Evolutionary conservation across 306 rosid species (phyloP).

Genomic region (Heteromeles arbutifolia): DNA sequence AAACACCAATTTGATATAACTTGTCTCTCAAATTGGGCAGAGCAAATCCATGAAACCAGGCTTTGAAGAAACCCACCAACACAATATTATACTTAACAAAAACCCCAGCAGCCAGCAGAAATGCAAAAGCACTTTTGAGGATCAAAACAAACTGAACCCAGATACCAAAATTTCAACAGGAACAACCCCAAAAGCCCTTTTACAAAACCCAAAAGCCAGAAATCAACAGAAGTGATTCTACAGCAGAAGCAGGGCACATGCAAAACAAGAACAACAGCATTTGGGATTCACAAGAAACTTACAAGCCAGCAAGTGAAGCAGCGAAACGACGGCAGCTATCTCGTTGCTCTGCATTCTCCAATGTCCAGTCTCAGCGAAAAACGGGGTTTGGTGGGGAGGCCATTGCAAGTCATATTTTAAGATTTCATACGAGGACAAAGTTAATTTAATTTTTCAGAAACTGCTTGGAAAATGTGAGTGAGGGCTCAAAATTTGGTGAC

Average conservation of each 20-base stretch:
- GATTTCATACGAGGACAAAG: background rate
- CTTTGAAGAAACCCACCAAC: constrained; percentile 16
- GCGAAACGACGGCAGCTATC: constrained; percentile 10
- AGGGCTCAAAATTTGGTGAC: background rate
- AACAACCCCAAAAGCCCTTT: background rate
- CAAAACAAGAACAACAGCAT: background rate
- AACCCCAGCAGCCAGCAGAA: background rate
- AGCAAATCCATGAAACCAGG: constrained; percentile 23
- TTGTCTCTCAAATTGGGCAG: constrained; percentile 5
- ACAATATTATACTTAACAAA: constrained; percentile 2
- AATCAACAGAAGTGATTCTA: constrained; percentile 2
- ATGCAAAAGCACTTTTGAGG: background rate
- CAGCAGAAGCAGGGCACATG: background rate
- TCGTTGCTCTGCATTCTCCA: background rate
- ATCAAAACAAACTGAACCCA: background rate
- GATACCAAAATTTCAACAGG: background rate
- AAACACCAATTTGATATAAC: background rate
- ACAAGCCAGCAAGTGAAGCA: background rate
- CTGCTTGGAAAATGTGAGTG: background rate
- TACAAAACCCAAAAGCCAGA: constrained; percentile 2
- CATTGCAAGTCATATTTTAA: background rate
- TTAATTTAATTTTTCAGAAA: too few species aligned
- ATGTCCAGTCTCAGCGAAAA: background rate
- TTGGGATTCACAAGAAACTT: background rate
- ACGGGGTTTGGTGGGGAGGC: background rate